phyloP scores from a whole-genome alignment of 306 rosid genomes.

The Prunus mira region DNA sequence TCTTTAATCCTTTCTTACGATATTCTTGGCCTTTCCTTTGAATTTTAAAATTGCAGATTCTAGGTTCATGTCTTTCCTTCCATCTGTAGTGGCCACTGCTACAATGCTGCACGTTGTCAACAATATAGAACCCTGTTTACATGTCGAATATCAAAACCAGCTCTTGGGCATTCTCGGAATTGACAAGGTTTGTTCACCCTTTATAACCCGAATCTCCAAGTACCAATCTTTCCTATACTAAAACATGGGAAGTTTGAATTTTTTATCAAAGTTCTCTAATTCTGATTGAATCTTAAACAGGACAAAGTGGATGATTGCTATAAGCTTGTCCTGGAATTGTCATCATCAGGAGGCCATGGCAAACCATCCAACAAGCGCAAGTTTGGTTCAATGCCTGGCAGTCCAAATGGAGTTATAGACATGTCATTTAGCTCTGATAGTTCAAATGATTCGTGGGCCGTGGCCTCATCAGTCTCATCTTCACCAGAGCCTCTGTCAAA shows the following conservation, averaged over 20 bases:
- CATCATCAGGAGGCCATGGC: slow-evolving; percentile 18
- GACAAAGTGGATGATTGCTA: slow-evolving; percentile 64
- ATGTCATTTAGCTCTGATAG: slow-evolving; percentile 64
- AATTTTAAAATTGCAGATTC: slow-evolving; percentile 48
- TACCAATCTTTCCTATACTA: neutral
- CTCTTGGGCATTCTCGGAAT: slow-evolving; percentile 61
- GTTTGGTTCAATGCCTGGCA: slow-evolving; percentile 53
- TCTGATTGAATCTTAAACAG: slow-evolving; percentile 25
- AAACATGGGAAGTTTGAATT: neutral
- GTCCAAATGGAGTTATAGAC: slow-evolving; percentile 83
- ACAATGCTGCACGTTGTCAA: slow-evolving; percentile 68
- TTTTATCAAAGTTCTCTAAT: neutral
- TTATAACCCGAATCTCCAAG: neutral
- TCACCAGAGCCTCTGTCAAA: slow-evolving; percentile 67
- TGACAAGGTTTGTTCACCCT: slow-evolving; percentile 48
- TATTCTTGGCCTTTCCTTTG: neutral
- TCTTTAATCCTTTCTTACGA: neutral
- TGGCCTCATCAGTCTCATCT: slow-evolving; percentile 53
- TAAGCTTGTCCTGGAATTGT: slow-evolving; percentile 43
- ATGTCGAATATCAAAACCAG: slow-evolving; percentile 51
- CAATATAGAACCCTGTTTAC: slow-evolving; percentile 55
- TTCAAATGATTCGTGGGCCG: slow-evolving; percentile 76
- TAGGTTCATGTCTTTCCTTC: slow-evolving; percentile 59
- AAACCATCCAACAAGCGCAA: slow-evolving; percentile 49
- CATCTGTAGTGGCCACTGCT: slow-evolving; percentile 77